A percentile compares a stretch with the other conserved stretches of the same genome.
phyloP scores from a whole-genome alignment of 2,329 filamentous ascomycete species.

The Xylaria sp. region DNA sequence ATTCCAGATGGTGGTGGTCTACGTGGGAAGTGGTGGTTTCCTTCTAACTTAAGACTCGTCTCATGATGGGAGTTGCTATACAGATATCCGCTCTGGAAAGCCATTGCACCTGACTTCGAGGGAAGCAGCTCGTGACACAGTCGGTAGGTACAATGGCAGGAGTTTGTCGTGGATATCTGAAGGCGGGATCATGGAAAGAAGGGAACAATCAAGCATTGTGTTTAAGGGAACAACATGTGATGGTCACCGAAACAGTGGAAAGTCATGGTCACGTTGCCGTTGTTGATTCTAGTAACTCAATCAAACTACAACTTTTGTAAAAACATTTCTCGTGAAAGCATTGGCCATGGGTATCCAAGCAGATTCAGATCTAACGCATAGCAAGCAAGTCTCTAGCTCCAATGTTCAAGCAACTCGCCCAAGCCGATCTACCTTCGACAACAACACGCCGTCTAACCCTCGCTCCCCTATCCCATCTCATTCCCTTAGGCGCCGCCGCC shows the following conservation, averaged over 20 bases:
- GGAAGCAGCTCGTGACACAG: neutral
- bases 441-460: neutral
- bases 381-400: neutral
- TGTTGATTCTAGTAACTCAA: too few species aligned
- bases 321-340: neutral
- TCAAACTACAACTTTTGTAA: neutral
- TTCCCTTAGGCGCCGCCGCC: conserved; percentile 6
- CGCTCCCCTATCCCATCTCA: neutral
- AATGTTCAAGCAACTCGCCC: neutral
- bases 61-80: conserved; percentile 2
- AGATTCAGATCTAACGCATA: neutral
- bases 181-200: too few species aligned
- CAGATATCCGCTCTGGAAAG: neutral
- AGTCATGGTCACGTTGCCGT: too few species aligned
- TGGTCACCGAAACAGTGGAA: too few species aligned
- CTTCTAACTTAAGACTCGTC: neutral
- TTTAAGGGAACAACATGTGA: too few species aligned
- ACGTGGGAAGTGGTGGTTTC: neutral
- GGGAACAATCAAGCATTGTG: too few species aligned
- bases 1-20: neutral
- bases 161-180: too few species aligned
- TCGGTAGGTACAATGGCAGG: neutral
- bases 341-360: neutral
- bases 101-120: neutral
- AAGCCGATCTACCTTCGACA: neutral